phyloP scores from a whole-genome alignment of 1,284 basidiomycete species.

The Ceratobasidium theobromae region DNA sequence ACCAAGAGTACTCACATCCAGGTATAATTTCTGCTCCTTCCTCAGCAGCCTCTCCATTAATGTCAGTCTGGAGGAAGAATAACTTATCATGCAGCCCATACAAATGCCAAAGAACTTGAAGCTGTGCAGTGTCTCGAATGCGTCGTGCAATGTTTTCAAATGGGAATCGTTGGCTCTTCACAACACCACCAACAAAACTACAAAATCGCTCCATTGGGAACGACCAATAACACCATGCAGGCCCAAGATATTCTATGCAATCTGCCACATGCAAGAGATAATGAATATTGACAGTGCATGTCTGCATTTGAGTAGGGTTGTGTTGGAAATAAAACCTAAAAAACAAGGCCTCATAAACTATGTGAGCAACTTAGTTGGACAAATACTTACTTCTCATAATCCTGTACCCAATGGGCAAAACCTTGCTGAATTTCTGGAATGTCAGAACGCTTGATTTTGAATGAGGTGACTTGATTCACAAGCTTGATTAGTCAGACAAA shows the following conservation, averaged over 20 bases:
- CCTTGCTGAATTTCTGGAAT: conserved; percentile 43
- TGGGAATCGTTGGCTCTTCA: conserved; percentile 39
- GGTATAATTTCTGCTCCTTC: not conserved
- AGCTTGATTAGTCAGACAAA: conserved; percentile 24
- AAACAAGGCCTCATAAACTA: not conserved
- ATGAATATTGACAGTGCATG: conserved; percentile 49
- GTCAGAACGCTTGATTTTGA: conserved; percentile 45
- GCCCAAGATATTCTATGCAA: conserved; percentile 43
- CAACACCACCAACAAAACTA: conserved; percentile 38
- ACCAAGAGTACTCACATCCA: conserved; percentile 2
- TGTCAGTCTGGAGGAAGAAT: not conserved
- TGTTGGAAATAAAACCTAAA: conserved; percentile 49
- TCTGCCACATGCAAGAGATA: conserved; percentile 47
- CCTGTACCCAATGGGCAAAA: conserved; percentile 47
- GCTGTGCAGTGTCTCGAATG: conserved; percentile 38
- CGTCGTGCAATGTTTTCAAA: conserved; percentile 40
- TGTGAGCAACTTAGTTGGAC: not conserved
- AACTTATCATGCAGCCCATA: conserved; percentile 36
- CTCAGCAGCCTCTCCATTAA: not conserved
- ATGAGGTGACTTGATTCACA: conserved; percentile 45
- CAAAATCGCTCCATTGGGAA: conserved; percentile 46
- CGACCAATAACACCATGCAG: conserved; percentile 51
- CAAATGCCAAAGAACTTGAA: conserved; percentile 38
- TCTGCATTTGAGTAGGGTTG: conserved; percentile 40
- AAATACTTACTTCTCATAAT: conserved; percentile 47